Conservation (phyloP, 768 basidiomycete species). For the Sistotremastrum niveocremeum region DNA sequence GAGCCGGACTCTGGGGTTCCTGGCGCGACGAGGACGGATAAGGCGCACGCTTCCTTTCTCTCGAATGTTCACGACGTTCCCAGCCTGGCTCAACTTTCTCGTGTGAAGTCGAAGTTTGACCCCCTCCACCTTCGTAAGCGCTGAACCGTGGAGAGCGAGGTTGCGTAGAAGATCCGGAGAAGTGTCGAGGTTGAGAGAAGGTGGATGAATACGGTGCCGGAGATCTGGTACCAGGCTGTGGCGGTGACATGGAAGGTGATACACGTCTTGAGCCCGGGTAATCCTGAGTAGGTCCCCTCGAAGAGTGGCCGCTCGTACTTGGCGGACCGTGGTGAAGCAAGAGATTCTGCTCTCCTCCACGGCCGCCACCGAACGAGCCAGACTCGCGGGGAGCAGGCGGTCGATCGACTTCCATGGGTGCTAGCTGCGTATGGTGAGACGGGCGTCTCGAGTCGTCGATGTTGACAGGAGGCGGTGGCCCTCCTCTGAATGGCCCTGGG, state of each 20-base stretch:
- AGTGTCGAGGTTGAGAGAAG: too few species aligned
- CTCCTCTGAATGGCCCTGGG: constrained; percentile 69
- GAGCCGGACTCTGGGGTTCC: constrained; percentile 1
- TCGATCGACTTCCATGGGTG: constrained; percentile 67
- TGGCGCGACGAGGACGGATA: constrained; percentile 1
- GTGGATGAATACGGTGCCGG: too few species aligned
- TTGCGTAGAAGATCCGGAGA: too few species aligned
- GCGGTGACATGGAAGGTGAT: too few species aligned
- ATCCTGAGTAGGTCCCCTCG: neutral
- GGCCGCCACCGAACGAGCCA: constrained; percentile 29
- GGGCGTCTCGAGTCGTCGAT: constrained; percentile 41
- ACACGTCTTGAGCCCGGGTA: too few species aligned
- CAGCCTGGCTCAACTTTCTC: neutral
- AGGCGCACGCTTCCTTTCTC: neutral
- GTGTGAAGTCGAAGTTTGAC: too few species aligned
- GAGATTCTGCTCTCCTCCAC: constrained; percentile 38
- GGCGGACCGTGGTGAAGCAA: constrained; percentile 59
- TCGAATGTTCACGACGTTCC: constrained; percentile 1
- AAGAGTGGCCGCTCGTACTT: constrained; percentile 25
- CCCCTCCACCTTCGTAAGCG: too few species aligned
- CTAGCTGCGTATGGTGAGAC: constrained; percentile 44
- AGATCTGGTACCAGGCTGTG: too few species aligned
- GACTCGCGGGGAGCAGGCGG: constrained; percentile 25
- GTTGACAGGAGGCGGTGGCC: constrained; percentile 71
- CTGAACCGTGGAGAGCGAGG: too few species aligned